phyloP scores from a whole-genome alignment of 208 protist genomes.

The Crithidia expoeki region DNA sequence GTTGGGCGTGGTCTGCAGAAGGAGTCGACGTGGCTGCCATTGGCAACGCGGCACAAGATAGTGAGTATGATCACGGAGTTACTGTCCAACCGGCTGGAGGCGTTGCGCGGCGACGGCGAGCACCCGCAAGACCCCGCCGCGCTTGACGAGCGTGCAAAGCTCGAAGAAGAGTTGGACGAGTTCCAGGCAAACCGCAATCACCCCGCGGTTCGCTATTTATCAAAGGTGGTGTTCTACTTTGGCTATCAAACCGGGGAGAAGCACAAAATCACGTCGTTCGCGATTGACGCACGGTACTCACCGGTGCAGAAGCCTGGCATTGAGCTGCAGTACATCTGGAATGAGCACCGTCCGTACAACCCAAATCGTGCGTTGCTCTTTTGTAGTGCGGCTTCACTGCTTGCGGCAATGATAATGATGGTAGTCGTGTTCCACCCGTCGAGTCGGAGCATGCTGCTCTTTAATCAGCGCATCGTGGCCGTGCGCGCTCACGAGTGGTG shows the following conservation, averaged over 20 bases:
- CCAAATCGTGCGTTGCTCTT: conserved; percentile 52
- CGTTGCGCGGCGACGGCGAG: conserved; percentile 4
- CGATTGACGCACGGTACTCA: conserved; percentile 42
- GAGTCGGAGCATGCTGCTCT: conserved; percentile 39
- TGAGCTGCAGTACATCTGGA: conserved; percentile 61
- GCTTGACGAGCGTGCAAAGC: conserved; percentile 1
- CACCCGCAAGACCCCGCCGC: not conserved
- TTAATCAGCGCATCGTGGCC: conserved; percentile 47
- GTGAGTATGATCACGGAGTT: conserved; percentile 3
- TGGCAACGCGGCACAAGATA: conserved; percentile 35
- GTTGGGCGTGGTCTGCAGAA: conserved; percentile 60
- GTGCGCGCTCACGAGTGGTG: conserved; percentile 43
- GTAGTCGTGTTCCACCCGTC: conserved; percentile 42
- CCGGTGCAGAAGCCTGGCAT: conserved; percentile 23
- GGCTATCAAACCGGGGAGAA: conserved; percentile 63
- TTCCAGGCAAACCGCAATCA: not conserved
- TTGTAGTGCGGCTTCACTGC: conserved; percentile 44
- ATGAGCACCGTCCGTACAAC: conserved; percentile 73
- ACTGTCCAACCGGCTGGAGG: not conserved
- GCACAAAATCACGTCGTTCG: conserved; percentile 65
- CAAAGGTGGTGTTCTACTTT: conserved; percentile 52
- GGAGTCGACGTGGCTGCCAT: conserved; percentile 76
- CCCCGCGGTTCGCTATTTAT: conserved; percentile 39
- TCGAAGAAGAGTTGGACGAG: conserved; percentile 2
- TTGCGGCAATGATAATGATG: conserved; percentile 44